Percentiles rank a stretch among this genome's conserved stretches.
Conservation (phyloP, 225 moss, liverwort and hornwort species). For the Straminergon stramineum region DNA sequence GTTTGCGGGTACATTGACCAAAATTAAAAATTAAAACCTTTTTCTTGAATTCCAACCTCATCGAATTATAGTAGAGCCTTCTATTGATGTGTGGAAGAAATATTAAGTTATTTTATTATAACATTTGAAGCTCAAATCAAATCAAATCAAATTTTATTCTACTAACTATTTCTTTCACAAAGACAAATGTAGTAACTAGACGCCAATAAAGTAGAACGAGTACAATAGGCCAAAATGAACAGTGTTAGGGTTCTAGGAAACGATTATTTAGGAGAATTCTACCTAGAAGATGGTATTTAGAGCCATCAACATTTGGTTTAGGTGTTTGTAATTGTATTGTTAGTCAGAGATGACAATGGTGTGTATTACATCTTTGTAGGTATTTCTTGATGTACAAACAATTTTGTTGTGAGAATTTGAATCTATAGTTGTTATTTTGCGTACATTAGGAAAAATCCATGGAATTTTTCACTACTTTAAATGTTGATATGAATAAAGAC, state of each 20-base stretch:
- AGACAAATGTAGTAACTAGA: background rate
- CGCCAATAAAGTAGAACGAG: background rate
- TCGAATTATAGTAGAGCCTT: too few relatives aligned
- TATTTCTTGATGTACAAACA: background rate
- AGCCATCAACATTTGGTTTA: fast-evolving
- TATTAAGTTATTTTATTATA: too few relatives aligned
- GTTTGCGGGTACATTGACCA: too few relatives aligned
- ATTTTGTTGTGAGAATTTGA: background rate
- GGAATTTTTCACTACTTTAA: fast-evolving
- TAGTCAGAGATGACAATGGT: background rate
- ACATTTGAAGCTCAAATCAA: too few relatives aligned
- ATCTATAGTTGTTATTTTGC: fast-evolving
- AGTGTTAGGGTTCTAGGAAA: fast-evolving
- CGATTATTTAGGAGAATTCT: fast-evolving
- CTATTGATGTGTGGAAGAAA: too few relatives aligned
- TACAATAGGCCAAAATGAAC: background rate
- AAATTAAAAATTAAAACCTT: too few relatives aligned
- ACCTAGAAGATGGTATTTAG: background rate
- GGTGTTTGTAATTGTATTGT: background rate
- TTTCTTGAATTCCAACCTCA: too few relatives aligned
- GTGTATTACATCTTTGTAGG: background rate
- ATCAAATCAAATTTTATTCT: too few relatives aligned
- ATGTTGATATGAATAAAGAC: background rate
- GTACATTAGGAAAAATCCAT: background rate
- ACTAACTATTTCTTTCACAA: too few relatives aligned